Evolutionary conservation across 108 stramenopile species (phyloP), one percentile per base, ranked within the genome.

Genomic region (Pseudonitzschia delicatissima): DNA sequence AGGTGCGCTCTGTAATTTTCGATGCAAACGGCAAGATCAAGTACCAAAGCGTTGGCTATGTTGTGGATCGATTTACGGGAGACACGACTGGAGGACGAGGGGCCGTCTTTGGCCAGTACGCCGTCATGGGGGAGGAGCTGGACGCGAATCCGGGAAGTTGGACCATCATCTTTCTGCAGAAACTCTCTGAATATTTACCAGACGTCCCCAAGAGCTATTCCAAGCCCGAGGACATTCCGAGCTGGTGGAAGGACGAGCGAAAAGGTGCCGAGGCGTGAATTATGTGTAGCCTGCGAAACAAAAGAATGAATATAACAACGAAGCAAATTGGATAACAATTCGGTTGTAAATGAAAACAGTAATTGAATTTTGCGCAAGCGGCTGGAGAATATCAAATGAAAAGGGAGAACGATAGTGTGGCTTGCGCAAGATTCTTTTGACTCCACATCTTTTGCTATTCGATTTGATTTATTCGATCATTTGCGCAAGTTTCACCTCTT

Each of bases 161-260:
- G 37, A 47, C 32, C 66, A 82, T 25, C 40, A 61, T 20, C 28
- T 82, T 26, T 44, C 64, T 35, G 74, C 82, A 72, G 49, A 67
- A 52, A 33, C 73, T 29, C 25, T 36, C 36, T 42, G 25, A 37
- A 29, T 57, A 57, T 57, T 25, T 28, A 23, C 39, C 47, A 23
- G 20, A 17, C 4, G 20, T 48, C 7, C 48, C 42, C 11, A 50
- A 57, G 37, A 42, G 27, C 3, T 53, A 37, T 17, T 50, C 67
- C 9, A 40, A 35, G 21, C 67, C 26, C 1, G 27, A 25, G 13
- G 71, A 86, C 18, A 80, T 86, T 57, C 85, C 85, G 2, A 32
- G 25, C 0, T 86, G 85, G 85, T 86, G 85, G 85, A 73, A 57
- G 57, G 75, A 71, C 45, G 61, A 67, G 50, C 44, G 72, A 0